Conservation (phyloP, 345 rosid genomes). For the Citrus inodora region DNA sequence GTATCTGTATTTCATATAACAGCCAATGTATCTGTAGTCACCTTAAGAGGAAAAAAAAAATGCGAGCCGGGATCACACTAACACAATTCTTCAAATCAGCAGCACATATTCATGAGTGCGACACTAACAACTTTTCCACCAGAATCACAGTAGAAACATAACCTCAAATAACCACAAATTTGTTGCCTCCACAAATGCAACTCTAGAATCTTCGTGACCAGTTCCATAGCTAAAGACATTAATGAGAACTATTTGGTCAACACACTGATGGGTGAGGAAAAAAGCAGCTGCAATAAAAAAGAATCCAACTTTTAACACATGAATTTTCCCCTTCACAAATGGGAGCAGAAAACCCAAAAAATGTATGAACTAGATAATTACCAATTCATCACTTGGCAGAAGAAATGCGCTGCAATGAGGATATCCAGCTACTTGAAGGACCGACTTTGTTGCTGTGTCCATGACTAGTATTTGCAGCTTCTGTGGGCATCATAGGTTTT, state of each 20-base stretch:
- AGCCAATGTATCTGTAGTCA: constrained; percentile 37
- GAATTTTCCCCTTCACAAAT: background rate
- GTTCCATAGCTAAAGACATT: constrained; percentile 28
- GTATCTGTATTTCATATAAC: constrained; percentile 27
- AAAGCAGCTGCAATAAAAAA: constrained; percentile 16
- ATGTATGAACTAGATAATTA: constrained; percentile 18
- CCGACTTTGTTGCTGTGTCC: constrained; percentile 50
- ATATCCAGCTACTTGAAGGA: constrained; percentile 68
- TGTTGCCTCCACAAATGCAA: constrained; percentile 30
- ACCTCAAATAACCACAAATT: constrained; percentile 27
- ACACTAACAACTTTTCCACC: constrained; percentile 25
- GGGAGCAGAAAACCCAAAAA: background rate
- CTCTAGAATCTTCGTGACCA: constrained; percentile 31
- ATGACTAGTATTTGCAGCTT: constrained; percentile 51
- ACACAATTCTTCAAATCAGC: constrained; percentile 23
- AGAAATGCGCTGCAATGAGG: constrained; percentile 67
- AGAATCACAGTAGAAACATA: constrained; percentile 24
- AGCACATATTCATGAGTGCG: constrained; percentile 24
- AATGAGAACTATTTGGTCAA: constrained; percentile 24
- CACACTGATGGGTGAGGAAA: constrained; percentile 20
- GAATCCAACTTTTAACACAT: constrained; percentile 17
- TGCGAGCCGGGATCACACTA: constrained; percentile 21
- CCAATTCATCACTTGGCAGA: constrained; percentile 60
- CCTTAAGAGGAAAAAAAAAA: constrained; percentile 27
- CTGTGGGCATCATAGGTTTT: constrained; percentile 47